Base-by-base conservation (phyloP, 306 rosid genomes). In the Citrullus colocynthis region DNA sequence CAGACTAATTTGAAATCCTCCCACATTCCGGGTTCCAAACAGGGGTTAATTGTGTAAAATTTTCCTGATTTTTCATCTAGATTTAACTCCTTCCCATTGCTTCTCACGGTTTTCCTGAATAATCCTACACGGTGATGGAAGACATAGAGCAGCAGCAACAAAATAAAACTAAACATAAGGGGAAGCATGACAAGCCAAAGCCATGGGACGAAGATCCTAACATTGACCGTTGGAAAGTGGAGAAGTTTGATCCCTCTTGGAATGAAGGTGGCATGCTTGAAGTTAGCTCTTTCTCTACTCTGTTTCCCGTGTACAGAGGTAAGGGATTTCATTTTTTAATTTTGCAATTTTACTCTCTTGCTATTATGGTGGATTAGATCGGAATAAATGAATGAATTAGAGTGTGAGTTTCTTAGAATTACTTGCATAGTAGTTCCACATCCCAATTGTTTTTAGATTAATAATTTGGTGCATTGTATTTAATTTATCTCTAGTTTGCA, bases 201-300 rank as follows among this genome's bases (percentile, higher is more conserved):
- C 98, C 98, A 5, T 94, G 97, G 98, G 98, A 94, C 39, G 98
- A 94, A 0, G 97, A 94, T 76, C 98, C 98, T 0, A 89, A 92
- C 81, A 91, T 92, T 8, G 95, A 94, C 76, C 95, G 28, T 6
- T 94, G 97, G 97, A 90, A 81, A 75, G 24, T 94, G 7, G 97
- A 91, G 10, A 88, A 88, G 75, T 94, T 94, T 56, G 93, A 92
- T 34, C 90, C 97, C 41, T 87, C 97, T 2, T 95, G 98, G 98
- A 95, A 95, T 80, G 92, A 89, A 62, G 81, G 86, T 0, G 97
- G 98, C 79, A 84, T 94, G 96, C 89, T 94, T 11, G 98, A 89
- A 85, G 95, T 90, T 15, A 89, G 91, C 78, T 81, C 95, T 2
- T 94, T 94, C 87, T 91, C 98, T 76, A 94, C 98, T 32, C 93